Conservation (phyloP, 495 filamentous ascomycete genomes). For the Tuber brumale region DNA sequence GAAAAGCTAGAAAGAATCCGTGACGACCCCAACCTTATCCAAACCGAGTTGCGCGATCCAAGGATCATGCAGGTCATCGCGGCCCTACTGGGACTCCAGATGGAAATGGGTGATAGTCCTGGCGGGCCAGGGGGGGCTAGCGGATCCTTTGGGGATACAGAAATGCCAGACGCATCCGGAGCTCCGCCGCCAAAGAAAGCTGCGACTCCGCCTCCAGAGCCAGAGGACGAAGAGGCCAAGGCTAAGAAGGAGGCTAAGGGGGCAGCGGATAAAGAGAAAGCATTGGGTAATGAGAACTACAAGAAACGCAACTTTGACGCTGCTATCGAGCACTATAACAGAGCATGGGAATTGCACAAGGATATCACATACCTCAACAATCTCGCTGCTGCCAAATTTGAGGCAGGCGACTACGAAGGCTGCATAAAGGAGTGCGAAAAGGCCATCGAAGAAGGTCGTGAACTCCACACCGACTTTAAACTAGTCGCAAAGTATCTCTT, state of each 20-base stretch:
- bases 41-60: conserved; percentile 76
- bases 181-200: conserved; percentile 39
- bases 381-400: conserved; percentile 84
- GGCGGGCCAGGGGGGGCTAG: conserved; percentile 46
- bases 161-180: conserved; percentile 61
- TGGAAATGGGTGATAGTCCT: conserved; percentile 65
- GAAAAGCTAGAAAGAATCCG: conserved; percentile 71
- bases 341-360: conserved; percentile 90
- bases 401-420: conserved; percentile 86
- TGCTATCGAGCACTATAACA: conserved; percentile 90
- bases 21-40: conserved; percentile 71
- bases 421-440: conserved; percentile 78
- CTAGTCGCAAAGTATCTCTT: conserved; percentile 78
- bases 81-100: conserved; percentile 87
- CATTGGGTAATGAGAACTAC: conserved; percentile 86
- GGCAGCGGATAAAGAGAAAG: conserved; percentile 91
- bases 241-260: conserved; percentile 85
- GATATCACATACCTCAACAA: conserved; percentile 98
- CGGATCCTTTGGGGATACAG: conserved; percentile 59
- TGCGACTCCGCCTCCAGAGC: conserved; percentile 48
- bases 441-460: conserved; percentile 81
- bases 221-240: conserved; percentile 64
- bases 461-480: conserved; percentile 90
- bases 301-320: conserved; percentile 95
- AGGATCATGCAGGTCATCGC: conserved; percentile 90